Evolutionary conservation across 768 basidiomycete genomes (phyloP).

Genomic region (Peribolospora kevripleyi): DNA sequence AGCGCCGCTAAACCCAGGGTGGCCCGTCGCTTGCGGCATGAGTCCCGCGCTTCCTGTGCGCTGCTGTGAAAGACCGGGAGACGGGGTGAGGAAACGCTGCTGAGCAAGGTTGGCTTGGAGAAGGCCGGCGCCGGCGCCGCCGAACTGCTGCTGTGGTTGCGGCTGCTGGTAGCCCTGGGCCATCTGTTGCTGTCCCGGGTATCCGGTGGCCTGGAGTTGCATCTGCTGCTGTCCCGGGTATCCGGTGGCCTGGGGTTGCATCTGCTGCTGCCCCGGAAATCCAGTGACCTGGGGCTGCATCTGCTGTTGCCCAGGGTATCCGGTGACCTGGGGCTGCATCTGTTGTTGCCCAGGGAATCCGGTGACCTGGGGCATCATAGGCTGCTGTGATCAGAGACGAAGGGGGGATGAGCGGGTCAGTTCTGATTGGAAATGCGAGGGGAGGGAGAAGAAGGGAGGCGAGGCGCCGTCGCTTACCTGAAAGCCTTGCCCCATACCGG

Average conservation of each 20-base stretch:
- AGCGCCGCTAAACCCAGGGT: constrained; percentile 8
- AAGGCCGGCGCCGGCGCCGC: constrained; percentile 18
- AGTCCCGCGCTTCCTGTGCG: constrained; percentile 4
- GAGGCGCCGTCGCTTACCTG: neutral
- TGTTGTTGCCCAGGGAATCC: neutral
- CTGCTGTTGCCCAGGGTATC: constrained; percentile 19
- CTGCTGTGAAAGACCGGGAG: constrained; percentile 1
- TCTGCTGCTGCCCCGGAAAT: neutral
- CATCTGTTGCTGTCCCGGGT: constrained; percentile 1
- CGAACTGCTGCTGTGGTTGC: constrained; percentile 27
- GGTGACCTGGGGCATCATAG: neutral
- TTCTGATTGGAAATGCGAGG: neutral
- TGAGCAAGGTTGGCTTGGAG: neutral
- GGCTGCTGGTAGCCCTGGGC: constrained; percentile 1
- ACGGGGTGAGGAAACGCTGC: neutral
- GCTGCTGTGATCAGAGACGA: neutral
- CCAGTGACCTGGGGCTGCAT: constrained; percentile 13
- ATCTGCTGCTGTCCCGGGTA: constrained; percentile 28
- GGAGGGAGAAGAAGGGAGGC: neutral
- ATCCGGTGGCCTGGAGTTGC: constrained; percentile 6
- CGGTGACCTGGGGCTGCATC: constrained; percentile 26
- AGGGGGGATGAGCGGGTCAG: neutral
- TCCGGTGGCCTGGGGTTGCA: neutral
- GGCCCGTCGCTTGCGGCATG: constrained; percentile 13
- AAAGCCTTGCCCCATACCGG: too few relatives aligned